A percentile compares a stretch with the other conserved stretches of the same genome.
phyloP scores from a whole-genome alignment of 331 rosid species.

The Telfairia occidentalis region DNA sequence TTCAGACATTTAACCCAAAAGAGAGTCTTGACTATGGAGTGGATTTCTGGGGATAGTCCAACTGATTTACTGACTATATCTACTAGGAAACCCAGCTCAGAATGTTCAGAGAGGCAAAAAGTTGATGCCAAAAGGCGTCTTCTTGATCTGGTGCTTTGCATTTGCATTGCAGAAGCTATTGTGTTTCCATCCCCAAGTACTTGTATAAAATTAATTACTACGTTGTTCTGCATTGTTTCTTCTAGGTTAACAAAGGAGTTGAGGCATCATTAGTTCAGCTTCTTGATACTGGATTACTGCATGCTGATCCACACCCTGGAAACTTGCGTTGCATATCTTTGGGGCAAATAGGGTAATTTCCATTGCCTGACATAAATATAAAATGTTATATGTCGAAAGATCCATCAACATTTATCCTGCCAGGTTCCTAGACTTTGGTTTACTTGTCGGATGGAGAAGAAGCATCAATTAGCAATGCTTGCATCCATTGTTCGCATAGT shows the following conservation, averaged over 20 bases:
- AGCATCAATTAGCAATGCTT: conserved; percentile 87
- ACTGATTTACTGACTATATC: conserved; percentile 63
- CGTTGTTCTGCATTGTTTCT: conserved; percentile 12
- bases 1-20: conserved; percentile 50
- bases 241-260: conserved; percentile 86
- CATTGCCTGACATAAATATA: background rate
- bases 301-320: conserved; percentile 99
- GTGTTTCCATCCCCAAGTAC: background rate
- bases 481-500: conserved; percentile 95
- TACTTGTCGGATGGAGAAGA: conserved; percentile 97
- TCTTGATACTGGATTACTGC: conserved; percentile 91
- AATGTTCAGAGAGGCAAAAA: conserved; percentile 49
- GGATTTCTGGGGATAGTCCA: conserved; percentile 94
- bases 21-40: conserved; percentile 94
- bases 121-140: conserved; percentile 70
- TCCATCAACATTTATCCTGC: background rate
- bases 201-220: background rate
- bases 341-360: conserved; percentile 70
- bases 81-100: conserved; percentile 34
- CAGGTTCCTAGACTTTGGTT: conserved; percentile 95
- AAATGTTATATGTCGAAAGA: background rate
- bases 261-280: conserved; percentile 85
- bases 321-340: conserved; percentile 81
- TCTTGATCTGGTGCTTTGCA: conserved; percentile 67
- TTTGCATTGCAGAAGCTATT: conserved; percentile 7